Base-by-base conservation (phyloP, 768 basidiomycete species). In the Tylopilus vinaceipallidus region DNA sequence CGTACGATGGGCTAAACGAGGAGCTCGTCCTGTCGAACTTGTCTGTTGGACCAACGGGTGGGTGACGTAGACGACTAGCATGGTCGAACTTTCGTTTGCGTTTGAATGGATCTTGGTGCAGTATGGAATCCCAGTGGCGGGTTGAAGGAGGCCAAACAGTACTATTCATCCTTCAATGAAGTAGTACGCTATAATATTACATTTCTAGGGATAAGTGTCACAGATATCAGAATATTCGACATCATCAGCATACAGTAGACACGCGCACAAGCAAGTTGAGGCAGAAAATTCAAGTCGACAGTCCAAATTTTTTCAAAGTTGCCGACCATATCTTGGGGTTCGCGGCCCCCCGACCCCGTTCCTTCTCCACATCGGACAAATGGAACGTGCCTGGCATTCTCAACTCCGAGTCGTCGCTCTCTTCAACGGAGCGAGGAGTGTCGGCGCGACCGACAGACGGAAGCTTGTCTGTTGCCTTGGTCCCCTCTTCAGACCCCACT, bases 331-430 rank as follows among this genome's bases (percentile, higher is more conserved):
- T 54, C 32, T 24, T 54, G 26, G 53, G 52, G 27, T 32, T 42
- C 3, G 23, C 46, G 11, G 29, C 7, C 33, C 47, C 30, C 9
- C 14, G 49, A 14, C 2, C 17, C 17, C 24, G 23, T 22, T 49
- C 49, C 47, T 35, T 39, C 34, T 57, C 55, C 14, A 7, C 37
- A 30, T 40, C 38, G 23, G 62, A 49, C 7, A 64, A 34, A 49
- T 74, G 69, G 53, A 82, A 81, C 26, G 78, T 76, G 10, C 82
- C 81, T 2, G 82, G 82, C 66, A 83, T 82, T 46, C 43, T 59
- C 47, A 71, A 53, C 30, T 72, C 69, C 19, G 63, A 49, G 23
- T 72, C 70, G 23, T 67, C 60, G 33, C 70, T 63, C 30, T 24
- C 26, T 19, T 42, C 50, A 2, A 36, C 38, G 22, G 48, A 49